Conservation (phyloP, 352 stramenopile species). For the Globisporangium canariense region DNA sequence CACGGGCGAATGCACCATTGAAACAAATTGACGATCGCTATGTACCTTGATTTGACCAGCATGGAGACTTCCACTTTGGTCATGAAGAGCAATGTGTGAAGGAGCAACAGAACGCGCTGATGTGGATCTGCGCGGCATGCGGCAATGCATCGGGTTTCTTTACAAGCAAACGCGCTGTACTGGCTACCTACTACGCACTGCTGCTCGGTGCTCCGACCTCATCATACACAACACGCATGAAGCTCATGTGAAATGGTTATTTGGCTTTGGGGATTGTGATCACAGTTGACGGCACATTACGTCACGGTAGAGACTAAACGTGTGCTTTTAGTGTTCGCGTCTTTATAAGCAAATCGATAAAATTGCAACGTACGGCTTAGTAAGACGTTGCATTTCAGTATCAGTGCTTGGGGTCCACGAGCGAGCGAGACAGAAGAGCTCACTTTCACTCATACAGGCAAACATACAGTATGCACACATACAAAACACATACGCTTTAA, state of each 20-base stretch:
- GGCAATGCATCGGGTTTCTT: too few species aligned
- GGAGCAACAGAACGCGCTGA: too few species aligned
- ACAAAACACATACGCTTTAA: background rate
- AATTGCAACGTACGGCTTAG: constrained; percentile 55
- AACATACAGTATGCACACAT: constrained; percentile 1
- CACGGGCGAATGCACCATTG: too few species aligned
- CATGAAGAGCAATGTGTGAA: too few species aligned
- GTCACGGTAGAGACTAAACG: constrained; percentile 68
- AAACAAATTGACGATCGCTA: too few species aligned
- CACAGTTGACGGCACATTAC: constrained; percentile 86
- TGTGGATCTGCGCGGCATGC: too few species aligned
- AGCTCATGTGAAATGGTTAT: background rate
- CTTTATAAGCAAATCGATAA: constrained; percentile 81
- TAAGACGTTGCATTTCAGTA: constrained; percentile 74
- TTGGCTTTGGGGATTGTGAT: constrained; percentile 36
- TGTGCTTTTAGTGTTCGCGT: constrained; percentile 87
- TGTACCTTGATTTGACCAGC: too few species aligned
- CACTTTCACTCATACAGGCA: background rate
- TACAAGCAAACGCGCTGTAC: too few species aligned
- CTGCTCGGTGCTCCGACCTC: background rate
- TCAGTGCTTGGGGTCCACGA: constrained; percentile 37
- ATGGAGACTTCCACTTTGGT: too few species aligned
- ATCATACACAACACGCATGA: background rate
- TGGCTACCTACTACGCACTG: background rate
- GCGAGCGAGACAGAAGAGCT: background rate